Base-by-base conservation (phyloP, 805 yeast species). In the Wickerhamiella bombiphila region DNA sequence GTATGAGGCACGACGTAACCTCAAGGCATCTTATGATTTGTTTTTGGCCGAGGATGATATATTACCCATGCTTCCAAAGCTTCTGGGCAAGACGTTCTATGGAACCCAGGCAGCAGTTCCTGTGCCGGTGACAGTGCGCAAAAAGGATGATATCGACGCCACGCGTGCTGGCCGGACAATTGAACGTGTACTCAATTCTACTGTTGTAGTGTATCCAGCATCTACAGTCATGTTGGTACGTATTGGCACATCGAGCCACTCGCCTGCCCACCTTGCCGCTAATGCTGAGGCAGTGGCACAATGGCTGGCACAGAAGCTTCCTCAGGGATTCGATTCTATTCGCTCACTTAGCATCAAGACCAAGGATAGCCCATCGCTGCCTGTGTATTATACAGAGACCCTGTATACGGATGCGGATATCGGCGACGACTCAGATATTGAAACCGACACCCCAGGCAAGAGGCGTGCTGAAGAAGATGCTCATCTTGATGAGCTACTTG, bases 11-110 rank as follows among this genome's bases (percentile, higher is more conserved):
- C 76, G 85, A 57, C 75, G 96, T 56, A 76, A 74, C 44, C 71
- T 91, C 42, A 59, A 68, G 31, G 56, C 66, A 13, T 74, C 72
- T 41, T 80, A 71, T 54, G 93, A 85, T 50, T 47, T 83, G 43
- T 81, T 91, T 57, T 55, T 91, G 31, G 76, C 82, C 37, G 98
- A 91, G 60, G 94, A 85, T 44, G 75, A 77, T 26, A 64, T 88
- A 33, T 65, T 83, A 38, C 73, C 85, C 21, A 65, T 80, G 42
- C 67, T 91, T 59, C 98, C 98, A 34, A 73, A 76, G 49, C 60
- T 80, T 26, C 63, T 91, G 46, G 95, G 96, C 39, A 80, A 81
- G 60, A 65, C 72, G 3, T 91, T 85, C 54, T 80, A 74, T 55
- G 59, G 69, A 28, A 59, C 66, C 16, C 81, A 80, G 54, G 60